These are phyloP conservation scores for Solanum chilense DNA, from an alignment of 257 asterid genomes.

Conservation along the genomic window DNA sequence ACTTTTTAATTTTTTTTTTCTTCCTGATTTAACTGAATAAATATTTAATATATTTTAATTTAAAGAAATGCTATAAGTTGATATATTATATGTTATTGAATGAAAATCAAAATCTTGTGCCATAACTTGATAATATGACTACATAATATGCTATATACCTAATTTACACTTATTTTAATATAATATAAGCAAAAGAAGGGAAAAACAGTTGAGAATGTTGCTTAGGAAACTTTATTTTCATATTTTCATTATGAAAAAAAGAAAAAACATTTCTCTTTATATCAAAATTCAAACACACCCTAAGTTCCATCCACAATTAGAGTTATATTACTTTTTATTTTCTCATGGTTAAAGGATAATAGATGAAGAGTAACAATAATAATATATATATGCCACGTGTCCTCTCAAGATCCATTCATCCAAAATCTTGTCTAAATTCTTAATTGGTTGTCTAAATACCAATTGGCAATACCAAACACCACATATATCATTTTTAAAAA, in stretches of 20 bases:
- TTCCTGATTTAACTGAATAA: too few relatives aligned
- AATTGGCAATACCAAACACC: slow-evolving; percentile 6
- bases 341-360: not conserved
- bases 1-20: too few relatives aligned
- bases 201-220: not conserved
- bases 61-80: too few relatives aligned
- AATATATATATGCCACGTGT: not conserved
- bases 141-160: too few relatives aligned
- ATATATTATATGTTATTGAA: too few relatives aligned
- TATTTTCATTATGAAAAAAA: too few relatives aligned
- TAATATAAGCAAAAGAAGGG: not conserved
- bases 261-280: not conserved
- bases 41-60: too few relatives aligned
- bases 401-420: not conserved
- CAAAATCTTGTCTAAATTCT: not conserved
- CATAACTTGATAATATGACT: too few relatives aligned
- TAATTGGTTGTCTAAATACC: slow-evolving; percentile 6
- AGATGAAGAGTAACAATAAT: not conserved
- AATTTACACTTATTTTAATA: not conserved
- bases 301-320: not conserved
- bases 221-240: not conserved
- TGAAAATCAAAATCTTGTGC: too few relatives aligned
- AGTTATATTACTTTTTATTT: not conserved
- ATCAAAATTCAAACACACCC: not conserved
- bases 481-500: not conserved